Percentiles rank a stretch among this genome's conserved stretches.
phyloP scores from a whole-genome alignment of 768 basidiomycete genomes.

The Psilocybe cubensis region DNA sequence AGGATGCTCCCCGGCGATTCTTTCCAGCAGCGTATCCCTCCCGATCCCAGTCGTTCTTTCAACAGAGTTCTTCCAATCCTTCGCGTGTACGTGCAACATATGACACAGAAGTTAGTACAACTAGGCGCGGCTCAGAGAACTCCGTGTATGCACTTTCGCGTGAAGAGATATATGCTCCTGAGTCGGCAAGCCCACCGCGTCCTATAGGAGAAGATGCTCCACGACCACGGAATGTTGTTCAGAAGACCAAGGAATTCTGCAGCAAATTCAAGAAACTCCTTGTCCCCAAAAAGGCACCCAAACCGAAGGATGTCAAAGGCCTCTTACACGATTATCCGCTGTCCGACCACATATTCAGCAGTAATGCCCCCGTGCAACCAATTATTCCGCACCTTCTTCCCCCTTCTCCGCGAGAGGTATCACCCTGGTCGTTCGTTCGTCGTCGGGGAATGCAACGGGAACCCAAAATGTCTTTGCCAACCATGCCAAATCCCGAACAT shows the following conservation, averaged over 20 bases:
- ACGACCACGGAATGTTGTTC: slow-evolving; percentile 17
- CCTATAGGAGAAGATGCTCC: not conserved
- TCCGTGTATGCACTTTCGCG: slow-evolving; percentile 1
- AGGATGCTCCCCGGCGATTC: slow-evolving; percentile 1
- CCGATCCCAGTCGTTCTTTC: slow-evolving; percentile 6
- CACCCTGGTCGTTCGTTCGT: slow-evolving; percentile 8
- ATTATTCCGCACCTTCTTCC: not conserved
- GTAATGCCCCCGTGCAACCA: not conserved
- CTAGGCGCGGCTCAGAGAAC: slow-evolving; percentile 2
- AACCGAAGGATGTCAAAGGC: not conserved
- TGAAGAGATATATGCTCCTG: not conserved
- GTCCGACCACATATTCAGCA: not conserved
- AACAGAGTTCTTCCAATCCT: not conserved
- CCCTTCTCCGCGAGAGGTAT: slow-evolving; percentile 1
- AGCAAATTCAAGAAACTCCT: slow-evolving; percentile 21
- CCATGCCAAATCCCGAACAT: slow-evolving; percentile 17
- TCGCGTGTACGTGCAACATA: not conserved
- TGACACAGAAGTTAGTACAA: not conserved
- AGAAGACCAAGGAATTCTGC: slow-evolving; percentile 21
- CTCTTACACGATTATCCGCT: not conserved
- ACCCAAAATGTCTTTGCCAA: slow-evolving; percentile 20
- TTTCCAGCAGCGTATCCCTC: slow-evolving; percentile 4
- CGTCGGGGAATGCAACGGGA: slow-evolving; percentile 10
- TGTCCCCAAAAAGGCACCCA: not conserved
- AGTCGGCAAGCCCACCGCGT: not conserved